Percentiles rank a stretch among this genome's conserved stretches.
Conservation (phyloP, 305 asterid genomes). For the Fraxinus xanthoxyloides region DNA sequence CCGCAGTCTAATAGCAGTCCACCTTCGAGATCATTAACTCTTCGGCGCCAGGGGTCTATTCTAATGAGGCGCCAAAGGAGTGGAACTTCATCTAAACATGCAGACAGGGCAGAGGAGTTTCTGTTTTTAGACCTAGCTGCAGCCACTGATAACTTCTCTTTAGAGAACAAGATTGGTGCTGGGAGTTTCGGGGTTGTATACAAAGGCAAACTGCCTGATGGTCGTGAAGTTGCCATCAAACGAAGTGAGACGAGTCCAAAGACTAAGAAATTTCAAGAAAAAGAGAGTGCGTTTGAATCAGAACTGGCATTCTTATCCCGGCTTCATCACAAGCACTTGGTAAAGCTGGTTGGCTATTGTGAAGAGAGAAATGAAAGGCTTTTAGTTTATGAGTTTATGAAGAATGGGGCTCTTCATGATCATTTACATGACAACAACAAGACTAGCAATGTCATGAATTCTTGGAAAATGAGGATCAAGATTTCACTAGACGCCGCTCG, state of each 20-base stretch:
- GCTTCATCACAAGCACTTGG: constrained; percentile 87
- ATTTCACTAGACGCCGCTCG: constrained; percentile 73
- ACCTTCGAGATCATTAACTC: constrained; percentile 71
- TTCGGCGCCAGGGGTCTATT: constrained; percentile 73
- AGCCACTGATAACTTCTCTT: constrained; percentile 63
- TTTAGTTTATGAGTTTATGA: constrained; percentile 77
- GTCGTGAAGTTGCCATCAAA: constrained; percentile 80
- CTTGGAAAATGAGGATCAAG: constrained; percentile 87
- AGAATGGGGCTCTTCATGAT: constrained; percentile 77
- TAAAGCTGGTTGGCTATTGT: constrained; percentile 70
- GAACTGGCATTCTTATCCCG: constrained; percentile 71
- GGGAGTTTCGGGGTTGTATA: constrained; percentile 93
- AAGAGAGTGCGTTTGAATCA: constrained; percentile 80
- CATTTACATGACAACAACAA: constrained; percentile 63
- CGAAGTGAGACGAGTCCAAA: constrained; percentile 53
- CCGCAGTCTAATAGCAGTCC: constrained; percentile 55
- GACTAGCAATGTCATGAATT: constrained; percentile 51
- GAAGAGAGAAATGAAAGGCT: constrained; percentile 77
- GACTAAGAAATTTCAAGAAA: constrained; percentile 75
- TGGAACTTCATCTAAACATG: constrained; percentile 75
- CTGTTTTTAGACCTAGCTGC: constrained; percentile 55
- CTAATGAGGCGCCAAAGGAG: constrained; percentile 89
- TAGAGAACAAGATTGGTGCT: constrained; percentile 73
- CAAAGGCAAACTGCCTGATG: constrained; percentile 65
- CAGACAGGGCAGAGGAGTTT: constrained; percentile 81